These are phyloP conservation scores for Climacium dendroides DNA, from an alignment of 225 moss, liverwort and hornwort species.

Conservation along the genomic window DNA sequence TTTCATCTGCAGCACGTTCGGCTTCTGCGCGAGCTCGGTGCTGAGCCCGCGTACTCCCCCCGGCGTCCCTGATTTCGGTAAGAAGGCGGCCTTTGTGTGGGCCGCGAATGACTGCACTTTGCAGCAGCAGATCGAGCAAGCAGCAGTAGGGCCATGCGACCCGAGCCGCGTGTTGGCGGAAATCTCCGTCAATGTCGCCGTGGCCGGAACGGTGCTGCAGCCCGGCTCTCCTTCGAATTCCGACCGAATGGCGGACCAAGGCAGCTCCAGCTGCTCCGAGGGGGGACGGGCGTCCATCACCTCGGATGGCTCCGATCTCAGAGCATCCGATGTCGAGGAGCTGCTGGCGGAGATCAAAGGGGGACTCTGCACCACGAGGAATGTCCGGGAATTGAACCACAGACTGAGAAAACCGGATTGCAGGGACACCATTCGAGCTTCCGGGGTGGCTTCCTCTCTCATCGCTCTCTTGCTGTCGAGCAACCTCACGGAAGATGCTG, in stretches of 20 bases:
- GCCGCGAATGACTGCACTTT: slow-evolving; percentile 11
- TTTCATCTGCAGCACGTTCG: slow-evolving; percentile 47
- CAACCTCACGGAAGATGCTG: not conserved
- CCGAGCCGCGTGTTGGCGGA: slow-evolving; percentile 1
- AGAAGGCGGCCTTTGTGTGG: slow-evolving; percentile 25
- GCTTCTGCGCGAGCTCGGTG: slow-evolving; percentile 44
- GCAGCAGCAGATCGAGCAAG: slow-evolving; percentile 1
- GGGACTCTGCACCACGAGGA: slow-evolving; percentile 3
- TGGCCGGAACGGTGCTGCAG: not conserved
- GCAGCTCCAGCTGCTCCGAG: slow-evolving; percentile 1
- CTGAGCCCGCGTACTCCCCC: slow-evolving; percentile 47
- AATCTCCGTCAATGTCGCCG: not conserved
- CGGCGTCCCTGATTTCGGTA: slow-evolving; percentile 14
- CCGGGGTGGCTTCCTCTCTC: slow-evolving; percentile 12
- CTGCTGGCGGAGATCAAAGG: slow-evolving; percentile 10
- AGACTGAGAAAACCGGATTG: not conserved
- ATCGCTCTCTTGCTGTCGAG: slow-evolving; percentile 1
- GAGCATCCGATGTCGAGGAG: slow-evolving; percentile 13
- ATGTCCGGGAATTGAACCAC: not conserved
- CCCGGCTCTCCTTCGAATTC: slow-evolving; percentile 13
- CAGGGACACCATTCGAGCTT: not conserved
- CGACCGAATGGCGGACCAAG: slow-evolving; percentile 5
- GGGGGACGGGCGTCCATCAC: slow-evolving; percentile 14
- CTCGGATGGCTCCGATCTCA: not conserved
- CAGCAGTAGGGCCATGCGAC: not conserved